Conservation (phyloP, 192 early-diverging fungal species). For the Backusella mclennaniae region DNA sequence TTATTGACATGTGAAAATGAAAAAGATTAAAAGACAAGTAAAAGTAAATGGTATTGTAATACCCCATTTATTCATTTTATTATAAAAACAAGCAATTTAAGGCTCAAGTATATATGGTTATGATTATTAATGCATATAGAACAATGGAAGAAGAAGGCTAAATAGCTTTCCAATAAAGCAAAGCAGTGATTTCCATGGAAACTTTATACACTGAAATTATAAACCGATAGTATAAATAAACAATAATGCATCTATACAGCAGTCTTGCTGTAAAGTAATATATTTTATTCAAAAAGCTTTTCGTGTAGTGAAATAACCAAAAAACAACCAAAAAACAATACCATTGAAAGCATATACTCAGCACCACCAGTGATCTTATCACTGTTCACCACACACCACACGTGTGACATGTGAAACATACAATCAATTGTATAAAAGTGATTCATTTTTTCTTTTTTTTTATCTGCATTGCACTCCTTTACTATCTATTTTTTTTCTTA, state of each 20-base stretch:
- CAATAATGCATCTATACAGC: not conserved
- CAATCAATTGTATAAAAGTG: not conserved
- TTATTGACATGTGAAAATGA: not conserved
- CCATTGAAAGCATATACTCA: not conserved
- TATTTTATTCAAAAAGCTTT: not conserved
- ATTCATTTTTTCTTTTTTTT: not conserved
- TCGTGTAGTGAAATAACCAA: not conserved
- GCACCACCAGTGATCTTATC: not conserved
- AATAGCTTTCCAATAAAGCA: not conserved
- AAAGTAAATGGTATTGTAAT: not conserved
- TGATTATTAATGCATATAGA: not conserved
- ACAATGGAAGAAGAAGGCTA: not conserved
- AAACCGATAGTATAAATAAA: not conserved
- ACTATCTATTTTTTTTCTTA: not conserved
- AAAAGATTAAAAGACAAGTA: not conserved
- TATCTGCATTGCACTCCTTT: constrained; percentile 1
- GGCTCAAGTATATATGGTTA: no score
- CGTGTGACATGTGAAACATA: not conserved
- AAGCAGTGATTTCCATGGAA: not conserved
- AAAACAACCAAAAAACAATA: not conserved
- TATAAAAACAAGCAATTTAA: not conserved
- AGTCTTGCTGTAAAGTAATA: not conserved
- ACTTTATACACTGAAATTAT: not conserved
- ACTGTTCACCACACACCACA: not conserved
- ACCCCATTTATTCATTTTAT: not conserved